Base-by-base conservation (phyloP, 805 yeast genomes). In the Candida parachauliodes region DNA sequence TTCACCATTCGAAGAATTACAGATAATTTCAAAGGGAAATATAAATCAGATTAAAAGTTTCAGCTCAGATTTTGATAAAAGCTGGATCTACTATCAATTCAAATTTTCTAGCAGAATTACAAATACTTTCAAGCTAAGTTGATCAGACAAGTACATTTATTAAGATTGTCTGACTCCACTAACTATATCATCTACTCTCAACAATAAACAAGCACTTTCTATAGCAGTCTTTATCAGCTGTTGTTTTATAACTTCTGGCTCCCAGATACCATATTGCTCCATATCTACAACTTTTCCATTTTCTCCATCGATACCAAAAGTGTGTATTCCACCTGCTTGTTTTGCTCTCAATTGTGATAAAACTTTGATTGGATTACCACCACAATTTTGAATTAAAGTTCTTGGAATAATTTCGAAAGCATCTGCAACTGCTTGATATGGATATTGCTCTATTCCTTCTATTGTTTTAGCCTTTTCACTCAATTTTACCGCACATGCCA, bases 391-490 rank as follows among this genome's bases (percentile, higher is more conserved):
- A 45, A 93, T 81, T 57, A 93, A 76, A 3, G 98, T 93, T 69
- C 98, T 82, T 52, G 99, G 98, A 51, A 93, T 93, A 34, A 93
- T 96, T 66, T 93, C 99, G 71, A 93, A 83, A 0, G 98, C 98
- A 68, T 93, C 98, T 7, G 97, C 95, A 38, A 93, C 98, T 3
- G 98, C 97, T 65, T 87, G 93, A 65, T 93, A 93, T 34, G 99
- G 99, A 95, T 96, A 91, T 67, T 93, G 98, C 42, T 85, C 89
- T 41, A 91, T 83, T 44, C 98, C 98, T 60, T 88, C 96, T 49
- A 93, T 77, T 35, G 80, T 74, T 69, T 88, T 91, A 34, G 98
- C 96, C 66, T 79, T 83, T 59, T 89, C 96, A 12, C 95, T 76
- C 43, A 93, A 73, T 48, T 74, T 79, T 21, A 93, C 97, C 42